Percentiles rank a stretch among this genome's conserved stretches.
Evolutionary conservation across 768 basidiomycete species (phyloP).

Genomic region (Coprinellus micaceus): DNA sequence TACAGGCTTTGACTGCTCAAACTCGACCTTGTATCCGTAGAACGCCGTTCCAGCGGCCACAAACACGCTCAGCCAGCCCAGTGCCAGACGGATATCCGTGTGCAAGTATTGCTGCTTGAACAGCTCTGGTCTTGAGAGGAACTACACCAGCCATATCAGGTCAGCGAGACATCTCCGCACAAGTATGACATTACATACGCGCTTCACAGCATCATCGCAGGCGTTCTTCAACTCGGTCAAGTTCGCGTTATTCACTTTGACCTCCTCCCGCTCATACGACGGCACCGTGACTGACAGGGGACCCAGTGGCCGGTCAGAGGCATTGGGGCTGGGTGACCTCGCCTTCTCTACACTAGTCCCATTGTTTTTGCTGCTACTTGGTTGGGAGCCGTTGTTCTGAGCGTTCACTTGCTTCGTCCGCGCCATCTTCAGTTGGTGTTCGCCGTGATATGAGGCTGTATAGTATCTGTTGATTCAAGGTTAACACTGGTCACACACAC

Average conservation of each 20-base stretch:
- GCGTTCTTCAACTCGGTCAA: constrained; percentile 62
- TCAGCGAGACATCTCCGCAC: no score
- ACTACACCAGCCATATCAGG: constrained; percentile 47
- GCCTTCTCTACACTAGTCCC: neutral
- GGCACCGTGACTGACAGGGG: constrained; percentile 48
- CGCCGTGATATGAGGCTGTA: neutral
- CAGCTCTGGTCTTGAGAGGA: constrained; percentile 71
- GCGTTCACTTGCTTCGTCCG: constrained; percentile 4
- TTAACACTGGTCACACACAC: no score
- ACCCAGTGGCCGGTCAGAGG: constrained; percentile 47
- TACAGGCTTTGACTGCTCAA: constrained; percentile 80
- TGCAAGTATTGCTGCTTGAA: constrained; percentile 87
- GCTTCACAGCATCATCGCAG: constrained; percentile 86
- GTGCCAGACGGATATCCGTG: constrained; percentile 79
- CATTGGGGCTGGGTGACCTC: constrained; percentile 11
- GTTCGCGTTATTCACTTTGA: constrained; percentile 61
- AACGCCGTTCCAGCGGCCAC: constrained; percentile 77
- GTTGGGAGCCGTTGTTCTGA: neutral
- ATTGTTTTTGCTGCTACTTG: no score
- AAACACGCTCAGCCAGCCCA: constrained; percentile 86
- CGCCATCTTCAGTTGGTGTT: neutral
- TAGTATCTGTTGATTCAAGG: no score
- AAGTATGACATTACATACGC: no score
- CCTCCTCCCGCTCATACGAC: constrained; percentile 44
- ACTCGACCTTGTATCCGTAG: constrained; percentile 86